Evolutionary conservation across 2,329 filamentous ascomycete genomes (phyloP).

Genomic region (Emergomyces pasteurianus): DNA sequence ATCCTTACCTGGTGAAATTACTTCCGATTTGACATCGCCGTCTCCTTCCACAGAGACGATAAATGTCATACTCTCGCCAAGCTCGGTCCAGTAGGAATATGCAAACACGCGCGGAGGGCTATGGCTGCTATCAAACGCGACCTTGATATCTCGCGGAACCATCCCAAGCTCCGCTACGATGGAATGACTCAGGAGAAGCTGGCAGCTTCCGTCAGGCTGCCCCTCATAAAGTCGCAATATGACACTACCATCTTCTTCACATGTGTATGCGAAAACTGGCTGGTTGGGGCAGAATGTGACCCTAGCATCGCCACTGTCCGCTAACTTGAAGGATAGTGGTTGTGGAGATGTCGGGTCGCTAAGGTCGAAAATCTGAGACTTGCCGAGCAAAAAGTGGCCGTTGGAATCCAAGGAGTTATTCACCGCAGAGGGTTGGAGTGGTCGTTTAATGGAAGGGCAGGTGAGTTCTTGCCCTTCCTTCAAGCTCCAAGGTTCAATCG

Average conservation of each 20-base stretch:
- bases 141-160: conserved; percentile 2
- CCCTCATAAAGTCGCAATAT: neutral
- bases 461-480: neutral
- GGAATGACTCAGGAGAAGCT: neutral
- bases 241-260: neutral
- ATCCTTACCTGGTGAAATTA: neutral
- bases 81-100: conserved; percentile 2
- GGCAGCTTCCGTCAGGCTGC: neutral
- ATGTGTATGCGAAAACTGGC: neutral
- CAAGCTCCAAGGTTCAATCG: neutral
- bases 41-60: neutral
- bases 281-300: conserved; percentile 1
- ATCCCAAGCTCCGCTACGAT: neutral
- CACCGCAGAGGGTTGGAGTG: neutral
- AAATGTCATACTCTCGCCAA: neutral
- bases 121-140: conserved; percentile 1
- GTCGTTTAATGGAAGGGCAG: neutral
- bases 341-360: neutral
- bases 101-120: conserved; percentile 1
- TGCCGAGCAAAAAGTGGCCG: neutral
- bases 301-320: neutral
- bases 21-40: neutral
- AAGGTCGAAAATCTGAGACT: conserved; percentile 1
- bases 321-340: neutral
- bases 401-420: neutral